A percentile compares a stretch with the other conserved stretches of the same genome.
phyloP scores from a whole-genome alignment of 352 stramenopile species.

The Blastocystis sp. region DNA sequence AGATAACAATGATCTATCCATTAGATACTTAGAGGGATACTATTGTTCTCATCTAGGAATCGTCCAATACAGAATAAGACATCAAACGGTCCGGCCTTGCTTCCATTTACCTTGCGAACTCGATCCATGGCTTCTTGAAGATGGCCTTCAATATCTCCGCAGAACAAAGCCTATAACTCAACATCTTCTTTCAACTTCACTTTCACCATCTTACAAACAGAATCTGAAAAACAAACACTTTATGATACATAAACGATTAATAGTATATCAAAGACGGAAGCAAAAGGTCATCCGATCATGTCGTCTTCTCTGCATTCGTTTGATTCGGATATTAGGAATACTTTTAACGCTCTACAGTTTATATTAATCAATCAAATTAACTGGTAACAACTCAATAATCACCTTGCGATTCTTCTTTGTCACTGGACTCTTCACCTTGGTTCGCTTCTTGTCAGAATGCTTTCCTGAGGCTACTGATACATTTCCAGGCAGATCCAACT shows the following conservation, averaged over 20 bases:
- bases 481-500: neutral
- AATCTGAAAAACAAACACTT: neutral
- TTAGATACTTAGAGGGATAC: neutral
- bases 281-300: neutral
- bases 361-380: neutral
- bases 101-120: neutral
- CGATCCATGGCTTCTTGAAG: neutral
- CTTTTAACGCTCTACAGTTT: neutral
- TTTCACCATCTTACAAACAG: conserved; percentile 42
- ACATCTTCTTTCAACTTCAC: neutral
- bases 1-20: neutral
- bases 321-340: conserved; percentile 11
- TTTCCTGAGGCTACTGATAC: neutral
- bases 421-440: neutral
- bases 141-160: conserved; percentile 48
- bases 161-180: conserved; percentile 36
- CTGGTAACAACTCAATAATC: neutral
- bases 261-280: conserved; percentile 1
- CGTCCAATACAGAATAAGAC: conserved; percentile 43
- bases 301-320: neutral
- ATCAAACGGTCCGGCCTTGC: conserved; percentile 41
- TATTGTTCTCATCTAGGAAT: conserved; percentile 51
- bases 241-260: neutral
- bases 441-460: neutral
- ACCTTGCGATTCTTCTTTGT: neutral